phyloP scores from a whole-genome alignment of 1,139 yeast species.

The Blastobotrys arbuscula region DNA sequence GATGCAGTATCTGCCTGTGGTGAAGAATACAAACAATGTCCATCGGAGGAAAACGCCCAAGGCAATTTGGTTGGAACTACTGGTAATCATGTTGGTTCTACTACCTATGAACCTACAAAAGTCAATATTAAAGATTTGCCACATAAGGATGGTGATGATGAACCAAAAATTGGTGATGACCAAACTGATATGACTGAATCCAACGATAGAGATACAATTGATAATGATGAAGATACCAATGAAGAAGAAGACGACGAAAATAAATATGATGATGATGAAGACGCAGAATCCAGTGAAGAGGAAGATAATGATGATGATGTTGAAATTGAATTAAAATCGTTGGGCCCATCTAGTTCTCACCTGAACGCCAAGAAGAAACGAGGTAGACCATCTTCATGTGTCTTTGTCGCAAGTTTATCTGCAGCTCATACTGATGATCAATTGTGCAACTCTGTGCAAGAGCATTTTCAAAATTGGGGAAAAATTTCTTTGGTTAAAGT shows the following conservation, averaged over 20 bases:
- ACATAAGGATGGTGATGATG: no score
- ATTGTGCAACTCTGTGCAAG: slow-evolving; percentile 59
- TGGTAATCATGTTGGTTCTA: no score
- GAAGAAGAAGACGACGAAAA: neutral
- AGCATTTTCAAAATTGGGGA: slow-evolving; percentile 65
- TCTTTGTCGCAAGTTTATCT: slow-evolving; percentile 74
- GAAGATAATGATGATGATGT: slow-evolving; percentile 7
- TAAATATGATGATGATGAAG: neutral
- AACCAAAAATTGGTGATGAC: no score
- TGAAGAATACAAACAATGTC: no score
- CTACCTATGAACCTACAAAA: no score
- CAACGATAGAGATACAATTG: no score
- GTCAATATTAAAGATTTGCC: no score
- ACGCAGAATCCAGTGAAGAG: neutral
- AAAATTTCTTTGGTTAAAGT: slow-evolving; percentile 71
- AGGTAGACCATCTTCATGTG: slow-evolving; percentile 70
- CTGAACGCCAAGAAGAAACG: slow-evolving; percentile 2
- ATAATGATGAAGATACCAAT: neutral
- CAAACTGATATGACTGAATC: no score
- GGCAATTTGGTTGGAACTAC: no score
- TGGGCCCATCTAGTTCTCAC: neutral
- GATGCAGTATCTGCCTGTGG: no score
- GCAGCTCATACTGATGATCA: slow-evolving; percentile 62
- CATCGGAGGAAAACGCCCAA: no score
- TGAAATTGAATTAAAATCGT: neutral